A percentile compares a stretch with the other conserved stretches of the same genome.
phyloP scores from a whole-genome alignment of 805 yeast genomes.

The Pichia rugopelliculosa region DNA sequence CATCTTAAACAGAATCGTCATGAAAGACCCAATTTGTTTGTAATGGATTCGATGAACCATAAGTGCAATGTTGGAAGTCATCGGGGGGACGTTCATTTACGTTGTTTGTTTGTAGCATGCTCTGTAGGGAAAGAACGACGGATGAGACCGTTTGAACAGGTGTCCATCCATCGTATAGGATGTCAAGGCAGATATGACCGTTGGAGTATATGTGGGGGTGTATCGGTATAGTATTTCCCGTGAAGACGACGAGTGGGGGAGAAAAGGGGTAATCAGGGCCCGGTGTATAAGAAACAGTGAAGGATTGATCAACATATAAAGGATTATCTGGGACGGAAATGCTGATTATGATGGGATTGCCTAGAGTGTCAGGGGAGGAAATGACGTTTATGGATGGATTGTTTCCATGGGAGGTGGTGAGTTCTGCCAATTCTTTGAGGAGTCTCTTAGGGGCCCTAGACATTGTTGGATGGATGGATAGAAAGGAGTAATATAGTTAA shows the following conservation, averaged over 20 bases:
- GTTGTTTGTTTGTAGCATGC: conserved; percentile 50
- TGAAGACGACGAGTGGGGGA: conserved; percentile 8
- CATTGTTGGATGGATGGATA: no score
- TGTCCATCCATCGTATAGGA: conserved; percentile 61
- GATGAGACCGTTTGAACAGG: conserved; percentile 50
- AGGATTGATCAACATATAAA: conserved; percentile 3
- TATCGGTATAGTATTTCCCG: conserved; percentile 39
- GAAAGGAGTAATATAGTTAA: no score
- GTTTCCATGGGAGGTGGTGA: neutral
- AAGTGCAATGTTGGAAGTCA: conserved; percentile 39
- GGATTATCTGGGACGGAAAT: conserved; percentile 2
- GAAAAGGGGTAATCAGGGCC: conserved; percentile 9
- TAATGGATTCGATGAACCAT: conserved; percentile 55
- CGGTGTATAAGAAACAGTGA: conserved; percentile 2
- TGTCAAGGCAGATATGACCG: conserved; percentile 70
- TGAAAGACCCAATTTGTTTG: conserved; percentile 45
- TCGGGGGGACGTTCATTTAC: conserved; percentile 49
- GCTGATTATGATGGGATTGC: conserved; percentile 1
- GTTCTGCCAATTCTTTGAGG: conserved; percentile 1
- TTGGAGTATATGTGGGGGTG: conserved; percentile 73
- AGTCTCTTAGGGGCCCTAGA: neutral
- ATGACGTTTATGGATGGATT: neutral
- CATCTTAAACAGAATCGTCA: conserved; percentile 40
- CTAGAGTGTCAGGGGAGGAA: neutral
- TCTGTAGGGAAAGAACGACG: conserved; percentile 51